phyloP scores from a whole-genome alignment of 2,329 filamentous ascomycete genomes.

The Fusarium piperis region DNA sequence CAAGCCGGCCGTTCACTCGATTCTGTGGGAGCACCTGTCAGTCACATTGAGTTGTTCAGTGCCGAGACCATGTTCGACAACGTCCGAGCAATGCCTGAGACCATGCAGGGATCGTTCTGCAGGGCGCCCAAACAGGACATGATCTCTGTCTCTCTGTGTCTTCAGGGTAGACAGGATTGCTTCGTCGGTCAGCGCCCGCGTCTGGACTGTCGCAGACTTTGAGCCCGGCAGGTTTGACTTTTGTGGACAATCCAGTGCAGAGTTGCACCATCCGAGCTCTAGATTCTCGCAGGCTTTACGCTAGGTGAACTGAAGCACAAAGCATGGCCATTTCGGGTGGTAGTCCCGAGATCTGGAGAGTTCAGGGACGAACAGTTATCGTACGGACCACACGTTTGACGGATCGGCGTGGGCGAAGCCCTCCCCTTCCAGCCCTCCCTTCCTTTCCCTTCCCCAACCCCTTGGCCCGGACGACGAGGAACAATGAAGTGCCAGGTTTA shows the following conservation, averaged over 20 bases:
- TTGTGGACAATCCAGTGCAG: not conserved
- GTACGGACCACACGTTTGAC: slow-evolving; percentile 10
- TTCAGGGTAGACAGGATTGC: slow-evolving; percentile 16
- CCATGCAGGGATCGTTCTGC: slow-evolving; percentile 16
- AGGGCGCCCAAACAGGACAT: slow-evolving; percentile 24
- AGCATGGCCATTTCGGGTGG: slow-evolving; percentile 11
- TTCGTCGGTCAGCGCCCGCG: slow-evolving; percentile 8
- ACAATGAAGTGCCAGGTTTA: slow-evolving; percentile 22
- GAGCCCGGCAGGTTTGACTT: slow-evolving; percentile 5
- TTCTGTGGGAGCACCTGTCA: slow-evolving; percentile 6
- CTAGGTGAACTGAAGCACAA: slow-evolving; percentile 12
- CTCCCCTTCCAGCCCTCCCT: not conserved
- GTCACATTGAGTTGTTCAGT: slow-evolving; percentile 9
- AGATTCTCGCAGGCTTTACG: slow-evolving; percentile 25
- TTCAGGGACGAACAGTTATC: not conserved
- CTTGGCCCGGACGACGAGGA: slow-evolving; percentile 19
- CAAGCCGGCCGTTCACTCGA: not conserved
- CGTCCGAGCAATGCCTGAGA: slow-evolving; percentile 15
- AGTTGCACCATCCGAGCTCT: slow-evolving; percentile 9
- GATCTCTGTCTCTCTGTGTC: slow-evolving; percentile 16
- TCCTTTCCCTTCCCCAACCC: slow-evolving; percentile 6
- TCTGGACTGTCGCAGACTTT: slow-evolving; percentile 8
- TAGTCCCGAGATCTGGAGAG: slow-evolving; percentile 11
- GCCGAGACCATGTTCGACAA: slow-evolving; percentile 19
- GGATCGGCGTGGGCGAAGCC: slow-evolving; percentile 35